These are phyloP conservation scores for Pugionium dolabratum DNA, from an alignment of 345 rosid genomes.

Conservation along the genomic window DNA sequence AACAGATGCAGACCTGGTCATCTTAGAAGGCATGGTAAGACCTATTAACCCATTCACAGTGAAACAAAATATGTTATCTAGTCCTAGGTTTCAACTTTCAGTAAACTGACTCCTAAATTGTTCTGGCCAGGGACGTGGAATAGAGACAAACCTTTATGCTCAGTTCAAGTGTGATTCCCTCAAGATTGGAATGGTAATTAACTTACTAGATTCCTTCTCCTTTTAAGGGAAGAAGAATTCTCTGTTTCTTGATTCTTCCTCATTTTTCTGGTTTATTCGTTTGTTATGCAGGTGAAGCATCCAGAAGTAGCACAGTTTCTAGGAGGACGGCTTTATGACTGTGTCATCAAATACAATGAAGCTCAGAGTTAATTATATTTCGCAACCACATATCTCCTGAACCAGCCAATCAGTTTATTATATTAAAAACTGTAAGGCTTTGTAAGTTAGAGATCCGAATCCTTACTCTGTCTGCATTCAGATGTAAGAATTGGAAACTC, in stretches of 20 bases:
- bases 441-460: conserved; percentile 26
- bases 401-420: conserved; percentile 20
- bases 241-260: background rate
- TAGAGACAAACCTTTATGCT: conserved; percentile 96
- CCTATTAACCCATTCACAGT: background rate
- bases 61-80: background rate
- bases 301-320: conserved; percentile 97
- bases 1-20: conserved; percentile 83
- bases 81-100: conserved; percentile 19
- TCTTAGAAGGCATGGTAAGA: conserved; percentile 98
- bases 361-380: conserved; percentile 41
- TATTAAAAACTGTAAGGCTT: conserved; percentile 26
- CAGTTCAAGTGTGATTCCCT: conserved; percentile 95
- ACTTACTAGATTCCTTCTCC: background rate
- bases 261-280: background rate
- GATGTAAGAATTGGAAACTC: conserved; percentile 21
- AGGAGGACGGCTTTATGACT: conserved; percentile 95
- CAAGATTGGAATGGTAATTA: conserved; percentile 91
- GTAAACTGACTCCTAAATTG: conserved; percentile 28
- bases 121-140: conserved; percentile 86
- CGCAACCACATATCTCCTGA: conserved; percentile 22
- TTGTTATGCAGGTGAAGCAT: conserved; percentile 79
- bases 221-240: background rate
- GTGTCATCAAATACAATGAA: conserved; percentile 91
- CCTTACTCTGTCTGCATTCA: conserved; percentile 28